A percentile compares a stretch with the other conserved stretches of the same genome.
These are phyloP conservation scores for Globisporangium recalcitrans DNA, from an alignment of 352 stramenopile genomes.

Conservation along the genomic window DNA sequence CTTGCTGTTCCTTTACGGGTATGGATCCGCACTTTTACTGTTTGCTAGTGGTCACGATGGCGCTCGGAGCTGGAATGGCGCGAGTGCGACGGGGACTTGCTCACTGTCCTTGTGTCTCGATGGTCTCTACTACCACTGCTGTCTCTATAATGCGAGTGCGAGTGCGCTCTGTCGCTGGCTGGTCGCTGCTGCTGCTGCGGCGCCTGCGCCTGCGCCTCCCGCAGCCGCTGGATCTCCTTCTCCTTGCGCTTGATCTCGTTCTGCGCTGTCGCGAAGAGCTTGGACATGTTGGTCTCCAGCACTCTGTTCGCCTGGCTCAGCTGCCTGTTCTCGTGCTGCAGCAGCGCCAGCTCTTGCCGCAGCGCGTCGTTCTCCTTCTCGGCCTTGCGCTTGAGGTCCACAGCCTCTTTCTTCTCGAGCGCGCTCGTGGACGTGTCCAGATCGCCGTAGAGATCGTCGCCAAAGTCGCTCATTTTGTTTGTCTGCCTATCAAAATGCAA, in stretches of 20 bases:
- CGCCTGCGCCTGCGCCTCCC: slow-evolving; percentile 32
- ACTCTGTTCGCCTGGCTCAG: slow-evolving; percentile 53
- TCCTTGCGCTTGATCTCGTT: slow-evolving; percentile 75
- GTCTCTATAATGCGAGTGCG: neutral
- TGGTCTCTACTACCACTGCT: neutral
- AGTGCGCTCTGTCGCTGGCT: neutral
- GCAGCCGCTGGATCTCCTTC: slow-evolving; percentile 66
- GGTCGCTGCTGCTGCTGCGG: too few species aligned
- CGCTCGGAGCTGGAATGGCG: slow-evolving; percentile 7
- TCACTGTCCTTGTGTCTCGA: neutral
- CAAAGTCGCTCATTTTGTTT: slow-evolving; percentile 16
- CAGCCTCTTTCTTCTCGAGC: slow-evolving; percentile 56
- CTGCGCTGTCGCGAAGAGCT: slow-evolving; percentile 68
- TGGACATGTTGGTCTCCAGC: slow-evolving; percentile 71
- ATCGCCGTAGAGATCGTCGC: slow-evolving; percentile 70
- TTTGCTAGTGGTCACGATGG: neutral
- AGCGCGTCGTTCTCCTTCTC: slow-evolving; percentile 53
- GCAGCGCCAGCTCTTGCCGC: slow-evolving; percentile 43
- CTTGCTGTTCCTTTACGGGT: neutral
- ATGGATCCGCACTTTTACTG: neutral
- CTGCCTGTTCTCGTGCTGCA: slow-evolving; percentile 58
- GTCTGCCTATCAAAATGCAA: neutral
- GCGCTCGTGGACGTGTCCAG: slow-evolving; percentile 74
- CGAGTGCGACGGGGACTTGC: slow-evolving; percentile 7
- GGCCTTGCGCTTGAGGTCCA: slow-evolving; percentile 46